Evolutionary conservation across 148 eudicot genomes (phyloP), one percentile per base, ranked within the genome.

Genomic region (Diospyros lotus): DNA sequence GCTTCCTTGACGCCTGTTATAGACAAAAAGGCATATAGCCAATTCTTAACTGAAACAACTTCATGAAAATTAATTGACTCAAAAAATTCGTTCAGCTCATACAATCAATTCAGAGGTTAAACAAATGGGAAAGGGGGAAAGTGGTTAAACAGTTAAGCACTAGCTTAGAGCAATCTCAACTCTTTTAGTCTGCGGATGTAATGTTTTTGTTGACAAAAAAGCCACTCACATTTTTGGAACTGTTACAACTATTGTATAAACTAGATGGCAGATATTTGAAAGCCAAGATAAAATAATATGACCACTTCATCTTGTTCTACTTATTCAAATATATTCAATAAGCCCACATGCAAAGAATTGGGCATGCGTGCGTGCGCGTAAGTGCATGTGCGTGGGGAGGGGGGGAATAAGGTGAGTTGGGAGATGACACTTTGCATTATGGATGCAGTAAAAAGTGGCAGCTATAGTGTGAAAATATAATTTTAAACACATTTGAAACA

Each of bases 1-100:
- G 97, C 80, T 92, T 95, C 79, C 96, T 84, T 64, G 99, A 90
- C 73, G 90, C 99, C 99, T 95, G 88, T 60, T 81, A 80, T 61
- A 4, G 18, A 44, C 48, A 52, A 55, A 74, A 52, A 18, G n/a
- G 53, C 28, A 48, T 65, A 64, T 15, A 73, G 9, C 48, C 13
- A 18, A 52, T 48, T 51, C 54, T 67, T 48, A 18, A 9, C 14
- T 46, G 55, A 55, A 48, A 67, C 42, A 68, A 11, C 71, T 18
- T 54, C 28, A 28, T 54, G 38, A 48, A 5, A 48, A 48, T 3
- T 1, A 11, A 48, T 46, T 41, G 17, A n/a, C 9, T 8, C 11
- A 3, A 7, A 10, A 12, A 48, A 48, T 41, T 44, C n/a, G 45
- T 5, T 12, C 52, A 44, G 6, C 13, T 64, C 42, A 64, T 6